These are phyloP conservation scores for Rhodotorula mucilaginosa DNA, from an alignment of 1,284 basidiomycete species.

Conservation along the genomic window DNA sequence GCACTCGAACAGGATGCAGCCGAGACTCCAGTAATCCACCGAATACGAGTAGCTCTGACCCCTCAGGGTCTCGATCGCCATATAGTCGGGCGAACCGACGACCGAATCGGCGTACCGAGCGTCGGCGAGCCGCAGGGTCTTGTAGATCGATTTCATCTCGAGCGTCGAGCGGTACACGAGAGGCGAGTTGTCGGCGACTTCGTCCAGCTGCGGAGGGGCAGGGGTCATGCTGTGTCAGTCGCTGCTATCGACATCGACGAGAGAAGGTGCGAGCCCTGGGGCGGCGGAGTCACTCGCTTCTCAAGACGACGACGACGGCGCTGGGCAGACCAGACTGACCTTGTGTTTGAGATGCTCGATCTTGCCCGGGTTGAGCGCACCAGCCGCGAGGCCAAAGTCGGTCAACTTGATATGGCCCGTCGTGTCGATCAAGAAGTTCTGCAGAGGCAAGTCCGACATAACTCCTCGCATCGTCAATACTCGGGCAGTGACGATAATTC, in stretches of 20 bases:
- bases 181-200: slow-evolving; percentile 84
- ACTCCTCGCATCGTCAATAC: too few species aligned
- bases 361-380: slow-evolving; percentile 88
- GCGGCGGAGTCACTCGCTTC: too few species aligned
- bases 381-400: slow-evolving; percentile 96
- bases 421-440: slow-evolving; percentile 97
- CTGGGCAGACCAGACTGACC: slow-evolving; percentile 52
- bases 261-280: neutral
- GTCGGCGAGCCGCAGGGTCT: slow-evolving; percentile 84
- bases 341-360: slow-evolving; percentile 93
- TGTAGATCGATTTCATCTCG: slow-evolving; percentile 92
- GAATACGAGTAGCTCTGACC: slow-evolving; percentile 92
- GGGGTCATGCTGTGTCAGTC: neutral
- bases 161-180: slow-evolving; percentile 88
- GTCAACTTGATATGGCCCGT: slow-evolving; percentile 97
- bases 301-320: neutral
- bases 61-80: slow-evolving; percentile 66
- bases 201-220: slow-evolving; percentile 67
- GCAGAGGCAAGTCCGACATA: slow-evolving; percentile 4
- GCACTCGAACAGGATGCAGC: slow-evolving; percentile 86
- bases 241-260: too few species aligned
- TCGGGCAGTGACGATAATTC: too few species aligned
- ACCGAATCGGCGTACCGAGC: slow-evolving; percentile 95
- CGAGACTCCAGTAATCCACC: slow-evolving; percentile 98
- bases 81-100: slow-evolving; percentile 95